phyloP scores from a whole-genome alignment of 2,329 filamentous ascomycete species.

The Colletotrichum limetticola region DNA sequence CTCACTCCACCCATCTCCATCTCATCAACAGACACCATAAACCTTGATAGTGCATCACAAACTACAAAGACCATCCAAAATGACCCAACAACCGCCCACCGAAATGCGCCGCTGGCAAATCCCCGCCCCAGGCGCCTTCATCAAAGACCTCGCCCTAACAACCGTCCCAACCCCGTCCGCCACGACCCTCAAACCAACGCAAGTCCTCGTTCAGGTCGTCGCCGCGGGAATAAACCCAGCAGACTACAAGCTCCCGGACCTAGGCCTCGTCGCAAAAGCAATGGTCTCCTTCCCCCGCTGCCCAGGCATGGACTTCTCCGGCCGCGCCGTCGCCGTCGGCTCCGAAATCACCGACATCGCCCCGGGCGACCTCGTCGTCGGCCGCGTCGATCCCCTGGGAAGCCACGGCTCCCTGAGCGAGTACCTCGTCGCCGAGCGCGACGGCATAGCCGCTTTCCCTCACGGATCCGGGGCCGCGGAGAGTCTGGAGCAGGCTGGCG shows the following conservation, averaged over 20 bases:
- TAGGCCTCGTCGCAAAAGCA: slow-evolving; percentile 49
- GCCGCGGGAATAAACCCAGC: slow-evolving; percentile 58
- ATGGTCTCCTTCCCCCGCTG: slow-evolving; percentile 52
- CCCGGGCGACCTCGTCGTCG: slow-evolving; percentile 57
- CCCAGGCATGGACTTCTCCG: slow-evolving; percentile 62
- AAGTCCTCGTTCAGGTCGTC: slow-evolving; percentile 56
- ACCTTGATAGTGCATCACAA: neutral
- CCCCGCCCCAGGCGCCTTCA: slow-evolving; percentile 40
- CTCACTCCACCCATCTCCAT: neutral
- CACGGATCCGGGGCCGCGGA: slow-evolving; percentile 44
- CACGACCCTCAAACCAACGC: slow-evolving; percentile 40
- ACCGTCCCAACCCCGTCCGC: slow-evolving; percentile 39
- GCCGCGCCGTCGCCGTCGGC: slow-evolving; percentile 52
- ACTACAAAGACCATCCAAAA: slow-evolving; percentile 26
- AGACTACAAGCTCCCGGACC: slow-evolving; percentile 60
- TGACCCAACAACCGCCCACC: slow-evolving; percentile 5
- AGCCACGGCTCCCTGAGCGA: slow-evolving; percentile 55
- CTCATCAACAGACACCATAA: neutral
- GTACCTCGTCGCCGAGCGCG: slow-evolving; percentile 49
- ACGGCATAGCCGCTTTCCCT: slow-evolving; percentile 51
- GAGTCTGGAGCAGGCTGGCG: slow-evolving; percentile 52
- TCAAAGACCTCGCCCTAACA: slow-evolving; percentile 45
- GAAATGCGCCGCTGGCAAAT: slow-evolving; percentile 38
- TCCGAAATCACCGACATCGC: slow-evolving; percentile 41
- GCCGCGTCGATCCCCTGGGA: slow-evolving; percentile 43